Percentiles rank a stretch among this genome's conserved stretches.
Evolutionary conservation across 345 rosid genomes (phyloP).

Genomic region (Syzygium oleosum): DNA sequence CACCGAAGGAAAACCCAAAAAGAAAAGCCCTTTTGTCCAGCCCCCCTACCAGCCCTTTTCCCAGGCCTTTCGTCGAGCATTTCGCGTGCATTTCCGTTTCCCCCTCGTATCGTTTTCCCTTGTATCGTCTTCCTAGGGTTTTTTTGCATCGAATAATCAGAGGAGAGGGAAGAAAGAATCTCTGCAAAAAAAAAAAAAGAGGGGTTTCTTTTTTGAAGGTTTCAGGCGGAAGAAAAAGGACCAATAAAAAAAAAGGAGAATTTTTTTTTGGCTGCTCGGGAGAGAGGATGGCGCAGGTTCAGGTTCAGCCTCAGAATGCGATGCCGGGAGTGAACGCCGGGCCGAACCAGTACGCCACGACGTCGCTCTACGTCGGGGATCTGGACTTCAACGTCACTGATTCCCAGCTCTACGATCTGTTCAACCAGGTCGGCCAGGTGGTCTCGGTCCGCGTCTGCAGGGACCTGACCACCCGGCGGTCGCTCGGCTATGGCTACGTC

Average conservation of each 20-base stretch:
- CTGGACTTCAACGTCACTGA: constrained; percentile 71
- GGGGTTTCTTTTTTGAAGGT: not conserved
- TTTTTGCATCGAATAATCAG: constrained; percentile 30
- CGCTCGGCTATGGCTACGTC: constrained; percentile 90
- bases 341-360: constrained; percentile 44
- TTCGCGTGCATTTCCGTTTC: constrained; percentile 1
- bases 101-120: not conserved
- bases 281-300: constrained; percentile 52
- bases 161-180: constrained; percentile 61
- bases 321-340: constrained; percentile 13
- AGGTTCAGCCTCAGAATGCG: constrained; percentile 29
- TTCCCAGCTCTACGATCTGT: constrained; percentile 74
- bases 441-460: constrained; percentile 78
- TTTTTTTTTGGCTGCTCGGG: not conserved
- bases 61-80: not conserved
- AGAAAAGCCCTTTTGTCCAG: not conserved
- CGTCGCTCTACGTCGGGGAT: constrained; percentile 93
- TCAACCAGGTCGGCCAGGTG: constrained; percentile 76
- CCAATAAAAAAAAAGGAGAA: not conserved
- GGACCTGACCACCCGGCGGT: constrained; percentile 65
- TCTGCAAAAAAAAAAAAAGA: not conserved
- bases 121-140: constrained; percentile 11
- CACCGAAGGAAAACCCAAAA: constrained; percentile 15
- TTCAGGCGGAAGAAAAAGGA: not conserved
- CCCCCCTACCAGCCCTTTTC: not conserved